Conservation (phyloP, 495 filamentous ascomycete genomes). For the Sordaria brevicollis region DNA sequence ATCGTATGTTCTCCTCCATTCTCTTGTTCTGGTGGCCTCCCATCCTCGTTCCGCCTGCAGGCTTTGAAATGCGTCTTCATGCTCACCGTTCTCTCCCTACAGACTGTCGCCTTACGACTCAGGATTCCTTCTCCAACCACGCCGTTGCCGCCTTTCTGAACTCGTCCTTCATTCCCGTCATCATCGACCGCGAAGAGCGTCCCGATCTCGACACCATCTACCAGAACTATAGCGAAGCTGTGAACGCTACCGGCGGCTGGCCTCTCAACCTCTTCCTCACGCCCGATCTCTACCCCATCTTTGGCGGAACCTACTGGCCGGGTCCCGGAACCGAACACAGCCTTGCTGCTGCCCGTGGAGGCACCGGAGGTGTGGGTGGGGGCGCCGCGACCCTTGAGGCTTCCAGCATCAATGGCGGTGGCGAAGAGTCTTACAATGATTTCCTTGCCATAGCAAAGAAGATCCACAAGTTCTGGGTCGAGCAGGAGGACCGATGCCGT, state of each 20-base stretch:
- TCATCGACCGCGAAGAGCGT: constrained; percentile 89
- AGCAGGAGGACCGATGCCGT: constrained; percentile 70
- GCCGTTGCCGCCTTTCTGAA: constrained; percentile 79
- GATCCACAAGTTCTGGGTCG: constrained; percentile 69
- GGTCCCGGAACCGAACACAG: constrained; percentile 55
- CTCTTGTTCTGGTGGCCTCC: neutral
- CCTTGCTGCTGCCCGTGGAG: constrained; percentile 14
- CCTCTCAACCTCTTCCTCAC: constrained; percentile 95
- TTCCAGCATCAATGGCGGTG: constrained; percentile 12
- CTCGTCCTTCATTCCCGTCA: constrained; percentile 79
- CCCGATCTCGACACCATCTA: constrained; percentile 95
- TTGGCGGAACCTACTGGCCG: constrained; percentile 96
- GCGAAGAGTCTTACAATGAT: constrained; percentile 46
- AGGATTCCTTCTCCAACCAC: constrained; percentile 80
- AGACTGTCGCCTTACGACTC: constrained; percentile 92
- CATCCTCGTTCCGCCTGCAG: neutral
- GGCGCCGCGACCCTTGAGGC: constrained; percentile 11
- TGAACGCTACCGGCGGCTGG: constrained; percentile 89
- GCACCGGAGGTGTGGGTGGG: constrained; percentile 2
- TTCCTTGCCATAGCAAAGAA: constrained; percentile 80
- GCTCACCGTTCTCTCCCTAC: neutral
- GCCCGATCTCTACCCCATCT: constrained; percentile 83
- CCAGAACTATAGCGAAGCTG: constrained; percentile 96
- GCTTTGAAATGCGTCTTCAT: neutral
- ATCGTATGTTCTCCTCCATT: constrained; percentile 51